Percentiles rank a stretch among this genome's conserved stretches.
These are phyloP conservation scores for Farysia itapuensis DNA, from an alignment of 1,284 basidiomycete genomes.

Conservation along the genomic window DNA sequence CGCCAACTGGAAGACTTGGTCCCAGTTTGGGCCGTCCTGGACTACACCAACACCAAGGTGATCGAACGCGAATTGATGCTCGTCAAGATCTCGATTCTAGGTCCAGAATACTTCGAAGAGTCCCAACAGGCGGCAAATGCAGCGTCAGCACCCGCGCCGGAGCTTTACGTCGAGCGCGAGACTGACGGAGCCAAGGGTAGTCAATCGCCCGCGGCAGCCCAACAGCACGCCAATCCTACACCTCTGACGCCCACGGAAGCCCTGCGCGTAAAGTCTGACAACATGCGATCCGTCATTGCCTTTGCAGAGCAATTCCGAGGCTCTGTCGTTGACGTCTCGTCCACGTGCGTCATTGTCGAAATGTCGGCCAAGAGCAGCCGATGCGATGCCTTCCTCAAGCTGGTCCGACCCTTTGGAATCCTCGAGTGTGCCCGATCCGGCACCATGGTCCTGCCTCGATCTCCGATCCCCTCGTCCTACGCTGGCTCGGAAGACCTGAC, in stretches of 20 bases:
- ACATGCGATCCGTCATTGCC: constrained; percentile 80
- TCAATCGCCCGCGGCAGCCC: constrained; percentile 3
- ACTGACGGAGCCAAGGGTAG: constrained; percentile 3
- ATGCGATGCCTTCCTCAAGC: constrained; percentile 87
- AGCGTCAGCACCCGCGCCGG: constrained; percentile 22
- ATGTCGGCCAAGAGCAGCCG: constrained; percentile 86
- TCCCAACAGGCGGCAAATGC: constrained; percentile 26
- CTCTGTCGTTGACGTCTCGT: constrained; percentile 89
- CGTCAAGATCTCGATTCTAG: constrained; percentile 91
- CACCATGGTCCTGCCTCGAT: constrained; percentile 58
- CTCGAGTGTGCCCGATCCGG: constrained; percentile 87
- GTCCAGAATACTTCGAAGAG: constrained; percentile 88
- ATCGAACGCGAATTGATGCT: constrained; percentile 86
- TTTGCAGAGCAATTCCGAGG: constrained; percentile 88
- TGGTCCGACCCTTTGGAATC: constrained; percentile 92
- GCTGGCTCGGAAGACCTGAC: constrained; percentile 41
- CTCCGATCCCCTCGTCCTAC: constrained; percentile 53
- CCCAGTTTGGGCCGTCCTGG: constrained; percentile 59
- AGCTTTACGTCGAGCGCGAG: constrained; percentile 46
- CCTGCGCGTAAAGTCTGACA: constrained; percentile 83
- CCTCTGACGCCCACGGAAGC: constrained; percentile 75
- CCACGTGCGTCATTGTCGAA: constrained; percentile 92
- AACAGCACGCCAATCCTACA: constrained; percentile 46
- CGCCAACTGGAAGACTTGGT: constrained; percentile 58
- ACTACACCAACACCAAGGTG: constrained; percentile 63